phyloP scores from a whole-genome alignment of 345 rosid species.

The Litchi chinensis region DNA sequence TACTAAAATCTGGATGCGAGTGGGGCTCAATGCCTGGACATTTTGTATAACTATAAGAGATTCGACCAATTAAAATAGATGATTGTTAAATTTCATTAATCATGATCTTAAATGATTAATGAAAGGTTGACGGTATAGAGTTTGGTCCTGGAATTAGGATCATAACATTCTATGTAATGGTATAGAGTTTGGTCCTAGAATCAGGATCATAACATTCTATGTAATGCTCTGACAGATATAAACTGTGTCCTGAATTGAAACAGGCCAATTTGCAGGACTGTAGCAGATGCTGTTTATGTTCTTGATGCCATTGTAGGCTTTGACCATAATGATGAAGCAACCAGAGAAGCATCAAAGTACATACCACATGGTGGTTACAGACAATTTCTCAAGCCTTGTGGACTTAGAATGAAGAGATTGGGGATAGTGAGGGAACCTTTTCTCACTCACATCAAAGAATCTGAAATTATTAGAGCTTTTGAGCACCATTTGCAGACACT shows the following conservation, averaged over 20 bases:
- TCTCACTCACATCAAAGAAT: no score
- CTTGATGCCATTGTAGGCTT: conserved; percentile 46
- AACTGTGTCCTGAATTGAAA: background rate
- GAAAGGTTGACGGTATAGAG: background rate
- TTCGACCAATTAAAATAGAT: no score
- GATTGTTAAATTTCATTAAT: no score
- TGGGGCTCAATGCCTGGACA: no score
- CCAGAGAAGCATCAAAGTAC: conserved; percentile 37
- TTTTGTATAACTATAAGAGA: no score
- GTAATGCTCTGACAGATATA: background rate
- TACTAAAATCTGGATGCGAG: no score
- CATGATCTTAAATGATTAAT: background rate
- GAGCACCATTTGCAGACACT: conserved; percentile 34
- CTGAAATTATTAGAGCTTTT: conserved; percentile 8
- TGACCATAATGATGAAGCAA: conserved; percentile 51
- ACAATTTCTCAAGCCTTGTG: conserved; percentile 43
- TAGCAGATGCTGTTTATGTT: conserved; percentile 50
- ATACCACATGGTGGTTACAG: conserved; percentile 64
- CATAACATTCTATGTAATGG: background rate
- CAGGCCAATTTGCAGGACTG: conserved; percentile 67
- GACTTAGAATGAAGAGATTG: conserved; percentile 38
- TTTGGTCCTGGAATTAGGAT: background rate
- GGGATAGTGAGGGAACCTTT: conserved; percentile 24
- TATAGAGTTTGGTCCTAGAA: background rate
- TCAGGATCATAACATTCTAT: background rate